Percentiles rank a stretch among this genome's conserved stretches.
These are phyloP conservation scores for Aspergillus carbonarius DNA, from an alignment of 2,329 filamentous ascomycete genomes.

Conservation along the genomic window DNA sequence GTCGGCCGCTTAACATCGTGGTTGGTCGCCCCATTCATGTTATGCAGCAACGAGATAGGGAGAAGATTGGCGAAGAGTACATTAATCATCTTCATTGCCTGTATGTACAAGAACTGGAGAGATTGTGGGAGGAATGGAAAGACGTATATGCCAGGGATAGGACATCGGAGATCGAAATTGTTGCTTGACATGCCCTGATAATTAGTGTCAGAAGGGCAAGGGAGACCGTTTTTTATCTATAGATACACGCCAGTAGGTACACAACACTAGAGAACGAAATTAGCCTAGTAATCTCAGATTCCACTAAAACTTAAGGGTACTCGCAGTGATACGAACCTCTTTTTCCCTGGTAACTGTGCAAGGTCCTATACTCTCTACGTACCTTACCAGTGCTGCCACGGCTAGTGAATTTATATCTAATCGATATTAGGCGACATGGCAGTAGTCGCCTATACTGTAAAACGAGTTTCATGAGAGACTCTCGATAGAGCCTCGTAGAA, in stretches of 20 bases:
- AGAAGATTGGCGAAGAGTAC: conserved; percentile 69
- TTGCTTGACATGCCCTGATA: conserved; percentile 27
- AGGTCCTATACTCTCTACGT: too few species aligned
- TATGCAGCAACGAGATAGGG: conserved; percentile 52
- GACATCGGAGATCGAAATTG: conserved; percentile 45
- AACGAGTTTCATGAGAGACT: too few species aligned
- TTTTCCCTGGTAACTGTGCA: too few species aligned
- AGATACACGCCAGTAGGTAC: too few species aligned
- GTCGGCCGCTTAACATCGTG: conserved; percentile 82
- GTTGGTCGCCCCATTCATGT: conserved; percentile 80
- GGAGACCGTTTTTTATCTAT: background rate
- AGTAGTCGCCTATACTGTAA: too few species aligned
- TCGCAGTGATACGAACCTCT: background rate
- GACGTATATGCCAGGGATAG: conserved; percentile 47
- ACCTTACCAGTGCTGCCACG: too few species aligned
- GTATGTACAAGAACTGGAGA: conserved; percentile 65
- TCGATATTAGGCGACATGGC: too few species aligned
- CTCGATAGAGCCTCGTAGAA: too few species aligned
- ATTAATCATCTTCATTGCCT: conserved; percentile 75
- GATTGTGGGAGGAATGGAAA: conserved; percentile 49
- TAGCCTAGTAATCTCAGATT: background rate
- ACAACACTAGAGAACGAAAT: background rate
- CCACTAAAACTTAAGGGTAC: background rate
- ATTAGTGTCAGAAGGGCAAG: background rate
- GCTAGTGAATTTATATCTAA: too few species aligned